Evolutionary conservation across 768 basidiomycete genomes (phyloP).

Genomic region (Myochromella boudieri): DNA sequence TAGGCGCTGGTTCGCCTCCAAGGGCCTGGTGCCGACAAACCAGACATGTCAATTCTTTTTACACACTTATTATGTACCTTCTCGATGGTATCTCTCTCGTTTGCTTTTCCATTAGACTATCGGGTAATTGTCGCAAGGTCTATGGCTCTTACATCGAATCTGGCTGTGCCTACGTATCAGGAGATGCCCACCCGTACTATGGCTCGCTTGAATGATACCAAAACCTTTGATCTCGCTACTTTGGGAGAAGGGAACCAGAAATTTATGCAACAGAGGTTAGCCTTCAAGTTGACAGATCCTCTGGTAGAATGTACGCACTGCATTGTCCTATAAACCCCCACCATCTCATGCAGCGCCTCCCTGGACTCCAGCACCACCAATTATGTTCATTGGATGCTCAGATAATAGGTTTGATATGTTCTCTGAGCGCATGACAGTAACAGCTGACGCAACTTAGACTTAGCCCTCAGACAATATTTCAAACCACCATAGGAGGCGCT

Average conservation of each 20-base stretch:
- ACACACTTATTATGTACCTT: slow-evolving; percentile 16
- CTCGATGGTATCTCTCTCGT: slow-evolving; percentile 5
- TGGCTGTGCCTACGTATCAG: neutral
- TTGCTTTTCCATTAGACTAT: slow-evolving; percentile 9
- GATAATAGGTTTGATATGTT: slow-evolving; percentile 28
- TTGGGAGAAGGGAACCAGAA: slow-evolving; percentile 12
- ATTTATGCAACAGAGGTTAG: slow-evolving; percentile 8
- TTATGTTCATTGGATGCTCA: slow-evolving; percentile 37
- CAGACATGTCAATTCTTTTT: neutral
- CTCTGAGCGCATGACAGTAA: neutral
- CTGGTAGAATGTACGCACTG: slow-evolving; percentile 8
- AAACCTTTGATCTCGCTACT: slow-evolving; percentile 4
- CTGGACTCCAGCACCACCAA: slow-evolving; percentile 28
- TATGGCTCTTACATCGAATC: neutral
- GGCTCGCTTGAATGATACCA: neutral
- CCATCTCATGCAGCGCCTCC: neutral
- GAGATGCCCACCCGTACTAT: neutral
- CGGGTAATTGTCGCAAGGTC: slow-evolving; percentile 4
- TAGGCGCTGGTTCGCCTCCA: slow-evolving; percentile 33
- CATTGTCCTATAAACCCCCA: neutral
- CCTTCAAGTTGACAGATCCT: slow-evolving; percentile 1
- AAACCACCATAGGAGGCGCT: slow-evolving; percentile 30
- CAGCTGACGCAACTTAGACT: neutral
- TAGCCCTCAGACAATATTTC: slow-evolving; percentile 26
- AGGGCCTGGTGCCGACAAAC: slow-evolving; percentile 30